Conservation (phyloP, 1,284 basidiomycete species). For the Exobasidium cylindrosporum region DNA sequence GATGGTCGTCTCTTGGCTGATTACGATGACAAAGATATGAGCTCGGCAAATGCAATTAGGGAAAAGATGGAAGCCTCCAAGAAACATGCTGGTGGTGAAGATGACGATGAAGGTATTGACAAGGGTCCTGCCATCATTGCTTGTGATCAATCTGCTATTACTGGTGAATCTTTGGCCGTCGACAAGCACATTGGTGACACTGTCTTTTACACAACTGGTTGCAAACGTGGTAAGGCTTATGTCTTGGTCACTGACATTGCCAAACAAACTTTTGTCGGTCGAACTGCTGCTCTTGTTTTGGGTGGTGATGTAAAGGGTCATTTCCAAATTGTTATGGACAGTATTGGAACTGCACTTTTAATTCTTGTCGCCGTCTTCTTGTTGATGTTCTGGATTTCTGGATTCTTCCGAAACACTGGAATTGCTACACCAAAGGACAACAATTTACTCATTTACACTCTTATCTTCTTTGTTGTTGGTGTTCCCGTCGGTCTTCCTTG, state of each 20-base stretch:
- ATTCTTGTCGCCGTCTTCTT: constrained; percentile 62
- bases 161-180: constrained; percentile 62
- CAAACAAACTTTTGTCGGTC: constrained; percentile 60
- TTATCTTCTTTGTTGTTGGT: constrained; percentile 62
- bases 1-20: constrained; percentile 61
- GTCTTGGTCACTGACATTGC: constrained; percentile 60
- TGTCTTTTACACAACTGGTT: constrained; percentile 58
- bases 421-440: constrained; percentile 59
- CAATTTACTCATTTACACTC: constrained; percentile 61
- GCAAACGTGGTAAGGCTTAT: constrained; percentile 62
- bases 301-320: constrained; percentile 58
- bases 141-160: constrained; percentile 62
- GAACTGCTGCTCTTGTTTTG: constrained; percentile 59
- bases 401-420: constrained; percentile 59
- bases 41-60: constrained; percentile 49
- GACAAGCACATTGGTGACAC: constrained; percentile 63
- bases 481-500: constrained; percentile 63
- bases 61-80: constrained; percentile 50
- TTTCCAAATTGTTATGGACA: constrained; percentile 61
- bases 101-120: constrained; percentile 56
- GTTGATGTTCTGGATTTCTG: constrained; percentile 58
- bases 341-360: constrained; percentile 61
- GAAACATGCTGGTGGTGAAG: constrained; percentile 49
- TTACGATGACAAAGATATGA: constrained; percentile 57
- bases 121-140: constrained; percentile 61